Conservation (phyloP, 225 moss, liverwort and hornwort species). For the Polytrichum commune region DNA sequence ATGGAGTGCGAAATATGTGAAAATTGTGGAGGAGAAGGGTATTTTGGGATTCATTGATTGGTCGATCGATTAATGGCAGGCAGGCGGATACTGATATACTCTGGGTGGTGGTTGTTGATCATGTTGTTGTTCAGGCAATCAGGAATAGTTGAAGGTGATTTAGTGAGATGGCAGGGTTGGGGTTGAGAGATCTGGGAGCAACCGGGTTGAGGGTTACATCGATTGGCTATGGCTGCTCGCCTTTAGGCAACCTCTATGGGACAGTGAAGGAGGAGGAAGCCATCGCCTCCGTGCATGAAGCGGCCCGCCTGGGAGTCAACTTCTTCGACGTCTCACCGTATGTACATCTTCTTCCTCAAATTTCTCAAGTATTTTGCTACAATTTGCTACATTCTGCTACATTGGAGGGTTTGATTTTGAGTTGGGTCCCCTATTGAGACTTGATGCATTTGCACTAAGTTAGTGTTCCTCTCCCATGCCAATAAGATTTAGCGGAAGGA, state of each 20-base stretch:
- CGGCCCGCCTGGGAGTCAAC: constrained; percentile 83
- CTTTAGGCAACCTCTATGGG: constrained; percentile 53
- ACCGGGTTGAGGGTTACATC: constrained; percentile 46
- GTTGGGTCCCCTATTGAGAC: too few relatives aligned
- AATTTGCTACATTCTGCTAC: too few relatives aligned
- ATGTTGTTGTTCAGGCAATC: not conserved
- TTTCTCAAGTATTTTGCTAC: too few relatives aligned
- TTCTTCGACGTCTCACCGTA: constrained; percentile 85
- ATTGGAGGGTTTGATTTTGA: too few relatives aligned
- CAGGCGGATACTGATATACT: not conserved
- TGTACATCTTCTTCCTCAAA: constrained; percentile 1
- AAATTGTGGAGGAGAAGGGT: not conserved
- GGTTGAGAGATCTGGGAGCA: constrained; percentile 47
- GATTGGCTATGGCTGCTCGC: constrained; percentile 47
- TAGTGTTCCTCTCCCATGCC: too few relatives aligned
- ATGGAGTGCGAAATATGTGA: not conserved
- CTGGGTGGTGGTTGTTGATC: not conserved
- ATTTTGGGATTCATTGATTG: not conserved
- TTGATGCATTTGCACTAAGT: too few relatives aligned
- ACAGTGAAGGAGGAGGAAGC: constrained; percentile 55
- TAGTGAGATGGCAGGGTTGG: constrained; percentile 41
- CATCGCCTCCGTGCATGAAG: constrained; percentile 57
- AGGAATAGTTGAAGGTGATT: not conserved
- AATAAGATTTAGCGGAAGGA: too few relatives aligned
- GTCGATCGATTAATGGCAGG: not conserved